A percentile compares a stretch with the other conserved stretches of the same genome.
Evolutionary conservation across 2,329 filamentous ascomycete genomes (phyloP).

Genomic region (Fusarium sp.): DNA sequence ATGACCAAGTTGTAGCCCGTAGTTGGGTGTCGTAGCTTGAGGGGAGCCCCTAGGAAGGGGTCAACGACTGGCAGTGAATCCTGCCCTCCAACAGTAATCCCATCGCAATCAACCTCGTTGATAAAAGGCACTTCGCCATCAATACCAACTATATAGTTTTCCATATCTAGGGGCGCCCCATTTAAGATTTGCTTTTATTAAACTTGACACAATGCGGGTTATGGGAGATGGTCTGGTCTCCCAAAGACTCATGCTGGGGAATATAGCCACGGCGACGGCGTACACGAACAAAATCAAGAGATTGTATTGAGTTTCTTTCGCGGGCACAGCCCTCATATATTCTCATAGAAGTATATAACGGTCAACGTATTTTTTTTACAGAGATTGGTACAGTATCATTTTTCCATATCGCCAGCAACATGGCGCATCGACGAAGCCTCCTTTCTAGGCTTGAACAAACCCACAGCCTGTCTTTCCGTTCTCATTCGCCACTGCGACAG

Average conservation of each 20-base stretch:
- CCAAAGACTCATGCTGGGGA: background rate
- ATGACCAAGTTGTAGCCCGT: background rate
- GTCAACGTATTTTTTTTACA: background rate
- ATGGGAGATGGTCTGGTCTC: too few relatives aligned
- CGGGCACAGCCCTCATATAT: background rate
- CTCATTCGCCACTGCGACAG: conserved; percentile 17
- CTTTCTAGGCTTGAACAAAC: conserved; percentile 51
- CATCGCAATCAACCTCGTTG: too few relatives aligned
- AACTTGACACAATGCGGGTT: too few relatives aligned
- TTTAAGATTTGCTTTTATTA: too few relatives aligned
- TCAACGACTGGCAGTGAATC: background rate
- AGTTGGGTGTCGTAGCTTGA: background rate
- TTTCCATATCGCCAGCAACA: background rate
- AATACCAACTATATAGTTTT: too few relatives aligned
- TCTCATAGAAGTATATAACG: background rate
- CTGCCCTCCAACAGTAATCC: too few relatives aligned
- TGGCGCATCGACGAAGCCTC: background rate
- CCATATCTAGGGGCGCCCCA: too few relatives aligned
- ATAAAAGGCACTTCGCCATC: too few relatives aligned
- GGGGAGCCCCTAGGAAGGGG: background rate
- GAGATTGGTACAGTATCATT: background rate
- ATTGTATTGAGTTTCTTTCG: background rate
- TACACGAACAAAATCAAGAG: background rate
- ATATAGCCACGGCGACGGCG: too few relatives aligned
- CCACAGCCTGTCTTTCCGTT: conserved; percentile 44